Base-by-base conservation (phyloP, 495 filamentous ascomycete genomes). In the Annulohypoxylon moriforme region DNA sequence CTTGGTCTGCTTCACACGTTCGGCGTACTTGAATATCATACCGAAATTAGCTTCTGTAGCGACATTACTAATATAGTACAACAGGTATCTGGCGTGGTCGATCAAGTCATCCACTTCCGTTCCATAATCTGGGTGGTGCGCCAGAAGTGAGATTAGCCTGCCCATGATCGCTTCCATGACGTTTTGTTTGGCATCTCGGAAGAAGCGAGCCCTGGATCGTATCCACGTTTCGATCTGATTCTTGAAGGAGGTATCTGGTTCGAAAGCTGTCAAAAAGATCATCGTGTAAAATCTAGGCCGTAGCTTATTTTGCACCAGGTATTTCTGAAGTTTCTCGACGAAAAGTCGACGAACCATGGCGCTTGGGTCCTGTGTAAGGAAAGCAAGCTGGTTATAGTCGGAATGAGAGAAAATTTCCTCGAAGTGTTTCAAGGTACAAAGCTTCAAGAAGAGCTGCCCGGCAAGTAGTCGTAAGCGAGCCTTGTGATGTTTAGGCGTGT, bases 61-160 rank as follows among this genome's bases (percentile, higher is more conserved):
- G 14, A 98, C 90, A 25, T 89, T 88, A 36, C 85, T 88, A 40
- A 98, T 82, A 77, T 98, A 99, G 80, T 94, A 97, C 24, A 97
- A 81, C 56, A 98, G 87, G 77, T 98, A 99, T 73, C 82, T 88
- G 5, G 91, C 88, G 74, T 95, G 92, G 75, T 97, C 93, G 18
- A 88, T 81, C 49, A 98, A 79, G 56, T 95, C 92, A 5, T 87
- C 89, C 4, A 89, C 77, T 40, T 89, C 85, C 0, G 85, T 83
- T 24, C 86, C 84, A 77, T 95, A 99, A 78, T 99, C 96, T 1
- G 94, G 96, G 79, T 99, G 96, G 76, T 98, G 96, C 13, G 95
- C 94, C 16, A 98, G 88, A 24, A 98, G 82, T 40, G 92, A 96
- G 42, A 98, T 80, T 13, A 98, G 85, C 20, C 96, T 91, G 14